phyloP scores from a whole-genome alignment of 176 grass and related monocot genomes.

The Carex pumila region DNA sequence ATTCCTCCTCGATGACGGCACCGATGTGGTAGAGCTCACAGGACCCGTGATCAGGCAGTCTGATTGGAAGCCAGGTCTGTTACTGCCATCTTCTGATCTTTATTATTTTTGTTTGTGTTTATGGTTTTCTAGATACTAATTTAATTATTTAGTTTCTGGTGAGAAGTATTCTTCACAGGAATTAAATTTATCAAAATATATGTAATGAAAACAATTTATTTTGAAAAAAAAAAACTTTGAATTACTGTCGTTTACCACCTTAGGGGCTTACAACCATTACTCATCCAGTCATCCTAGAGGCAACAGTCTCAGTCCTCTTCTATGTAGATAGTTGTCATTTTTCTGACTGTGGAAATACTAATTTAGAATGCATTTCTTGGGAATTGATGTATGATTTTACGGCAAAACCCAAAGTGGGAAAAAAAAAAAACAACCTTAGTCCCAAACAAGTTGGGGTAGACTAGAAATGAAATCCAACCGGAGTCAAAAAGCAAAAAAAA shows the following conservation, averaged over 20 bases:
- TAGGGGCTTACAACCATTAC: not conserved
- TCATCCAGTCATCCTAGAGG: no score
- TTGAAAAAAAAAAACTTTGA: not conserved
- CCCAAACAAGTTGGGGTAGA: no score
- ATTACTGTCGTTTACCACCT: not conserved
- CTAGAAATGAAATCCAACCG: not conserved
- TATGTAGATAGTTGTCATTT: not conserved
- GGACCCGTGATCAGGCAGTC: slow-evolving; percentile 16
- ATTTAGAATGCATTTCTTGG: not conserved
- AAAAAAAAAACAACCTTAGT: not conserved
- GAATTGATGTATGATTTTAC: not conserved
- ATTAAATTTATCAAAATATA: not conserved
- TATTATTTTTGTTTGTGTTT: not conserved
- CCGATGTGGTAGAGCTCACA: slow-evolving; percentile 42
- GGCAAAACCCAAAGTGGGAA: not conserved
- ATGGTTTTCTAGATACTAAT: not conserved
- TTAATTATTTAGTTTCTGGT: not conserved
- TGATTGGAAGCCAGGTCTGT: slow-evolving; percentile 24
- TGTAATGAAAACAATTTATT: not conserved
- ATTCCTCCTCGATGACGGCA: slow-evolving; percentile 63
- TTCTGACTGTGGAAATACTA: not conserved
- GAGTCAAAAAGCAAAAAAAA: not conserved
- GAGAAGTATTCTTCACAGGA: not conserved
- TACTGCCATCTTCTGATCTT: not conserved
- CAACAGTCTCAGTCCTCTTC: no score